phyloP scores from a whole-genome alignment of 768 basidiomycete species.

The Mycena capillaripes region DNA sequence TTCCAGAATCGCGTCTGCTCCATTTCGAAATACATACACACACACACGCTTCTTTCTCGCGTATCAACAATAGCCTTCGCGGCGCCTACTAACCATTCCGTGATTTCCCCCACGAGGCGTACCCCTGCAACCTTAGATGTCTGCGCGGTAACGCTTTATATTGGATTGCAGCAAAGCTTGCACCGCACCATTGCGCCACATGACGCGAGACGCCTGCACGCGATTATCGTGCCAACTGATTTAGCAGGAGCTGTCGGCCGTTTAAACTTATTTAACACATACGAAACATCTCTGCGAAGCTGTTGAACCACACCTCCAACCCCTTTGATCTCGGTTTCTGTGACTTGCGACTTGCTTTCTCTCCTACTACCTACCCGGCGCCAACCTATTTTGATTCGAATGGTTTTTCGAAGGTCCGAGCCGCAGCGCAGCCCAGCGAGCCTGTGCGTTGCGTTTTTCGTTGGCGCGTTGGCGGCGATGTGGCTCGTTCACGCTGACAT shows the following conservation, averaged over 20 bases:
- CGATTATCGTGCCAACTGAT: background rate
- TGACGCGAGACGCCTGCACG: conserved; percentile 10
- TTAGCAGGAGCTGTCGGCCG: background rate
- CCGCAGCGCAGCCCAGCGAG: background rate
- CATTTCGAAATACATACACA: background rate
- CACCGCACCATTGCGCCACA: conserved; percentile 21
- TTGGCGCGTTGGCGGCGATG: background rate
- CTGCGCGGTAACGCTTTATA: background rate
- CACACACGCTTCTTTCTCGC: background rate
- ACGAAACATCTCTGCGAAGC: background rate
- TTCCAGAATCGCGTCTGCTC: background rate
- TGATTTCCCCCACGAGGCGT: conserved; percentile 22
- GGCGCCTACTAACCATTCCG: background rate
- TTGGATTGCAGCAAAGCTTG: conserved; percentile 5
- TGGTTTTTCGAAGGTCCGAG: background rate
- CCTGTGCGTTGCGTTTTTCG: background rate
- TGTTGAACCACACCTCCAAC: background rate
- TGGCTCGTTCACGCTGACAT: background rate
- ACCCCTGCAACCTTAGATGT: conserved; percentile 16
- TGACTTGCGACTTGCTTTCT: too few relatives aligned
- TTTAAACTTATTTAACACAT: too few relatives aligned
- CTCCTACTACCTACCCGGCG: too few relatives aligned
- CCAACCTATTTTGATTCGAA: background rate
- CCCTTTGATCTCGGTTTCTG: background rate
- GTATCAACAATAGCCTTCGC: background rate